Percentiles rank a stretch among this genome's conserved stretches.
phyloP scores from a whole-genome alignment of 2,329 filamentous ascomycete genomes.

The Trichoderma citrinoviride region DNA sequence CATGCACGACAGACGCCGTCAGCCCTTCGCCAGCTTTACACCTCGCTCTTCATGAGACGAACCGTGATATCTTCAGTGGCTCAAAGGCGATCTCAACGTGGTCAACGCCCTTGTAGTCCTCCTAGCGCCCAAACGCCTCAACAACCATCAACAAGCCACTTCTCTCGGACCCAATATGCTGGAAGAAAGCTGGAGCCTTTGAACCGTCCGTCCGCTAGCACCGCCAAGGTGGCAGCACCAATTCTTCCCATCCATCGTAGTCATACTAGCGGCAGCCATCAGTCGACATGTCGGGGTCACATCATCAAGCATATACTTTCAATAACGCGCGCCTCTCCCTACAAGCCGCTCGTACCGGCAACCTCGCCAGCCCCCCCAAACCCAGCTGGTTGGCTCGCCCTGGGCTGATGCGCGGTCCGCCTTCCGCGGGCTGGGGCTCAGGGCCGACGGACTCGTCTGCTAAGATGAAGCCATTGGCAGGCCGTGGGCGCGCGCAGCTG shows the following conservation, averaged over 20 bases:
- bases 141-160: too few species aligned
- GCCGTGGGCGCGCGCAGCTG: not conserved
- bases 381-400: constrained; percentile 21
- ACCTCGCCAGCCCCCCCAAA: not conserved
- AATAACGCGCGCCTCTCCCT: not conserved
- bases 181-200: too few species aligned
- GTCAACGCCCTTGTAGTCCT: too few species aligned
- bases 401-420: constrained; percentile 11
- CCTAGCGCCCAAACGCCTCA: too few species aligned
- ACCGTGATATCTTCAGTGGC: too few species aligned
- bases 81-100: too few species aligned
- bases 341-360: not conserved
- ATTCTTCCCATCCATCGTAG: too few species aligned
- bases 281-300: not conserved
- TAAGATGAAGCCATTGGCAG: not conserved
- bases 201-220: not conserved
- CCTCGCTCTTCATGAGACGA: too few species aligned
- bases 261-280: not conserved
- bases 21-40: too few species aligned
- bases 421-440: constrained; percentile 7
- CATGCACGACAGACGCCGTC: too few species aligned
- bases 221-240: not conserved
- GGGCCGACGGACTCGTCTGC: not conserved
- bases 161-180: too few species aligned
- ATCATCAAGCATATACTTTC: not conserved